A percentile compares a stretch with the other conserved stretches of the same genome.
These are phyloP conservation scores for Micractinium sp. DNA, from an alignment of 139 green algal genomes.

Conservation along the genomic window DNA sequence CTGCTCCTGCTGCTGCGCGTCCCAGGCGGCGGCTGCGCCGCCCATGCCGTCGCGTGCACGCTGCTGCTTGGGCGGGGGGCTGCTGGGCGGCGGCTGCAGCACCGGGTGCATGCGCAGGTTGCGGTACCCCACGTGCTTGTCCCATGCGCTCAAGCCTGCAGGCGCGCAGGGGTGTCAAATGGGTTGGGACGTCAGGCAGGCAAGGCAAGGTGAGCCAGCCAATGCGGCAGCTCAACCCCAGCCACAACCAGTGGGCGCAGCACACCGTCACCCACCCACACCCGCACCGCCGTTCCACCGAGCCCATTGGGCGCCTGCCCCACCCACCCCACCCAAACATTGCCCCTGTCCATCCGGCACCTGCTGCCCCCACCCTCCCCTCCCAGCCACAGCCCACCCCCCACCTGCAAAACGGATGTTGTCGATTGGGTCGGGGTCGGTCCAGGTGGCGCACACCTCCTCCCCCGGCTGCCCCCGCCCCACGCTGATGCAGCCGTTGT, in stretches of 20 bases:
- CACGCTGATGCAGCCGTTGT: slow-evolving; percentile 59
- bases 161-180: background rate
- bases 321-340: no score
- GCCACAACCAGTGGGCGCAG: no score
- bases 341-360: no score
- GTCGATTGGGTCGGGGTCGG: slow-evolving; percentile 53
- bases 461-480: slow-evolving; percentile 56
- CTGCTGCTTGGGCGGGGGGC: slow-evolving; percentile 19
- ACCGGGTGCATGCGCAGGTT: slow-evolving; percentile 60
- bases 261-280: no score
- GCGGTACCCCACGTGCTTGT: slow-evolving; percentile 83
- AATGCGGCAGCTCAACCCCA: background rate
- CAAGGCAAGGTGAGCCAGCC: background rate
- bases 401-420: slow-evolving; percentile 35
- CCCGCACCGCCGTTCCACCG: no score
- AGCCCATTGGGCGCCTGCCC: no score
- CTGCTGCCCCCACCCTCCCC: background rate
- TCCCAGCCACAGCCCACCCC: background rate
- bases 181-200: background rate
- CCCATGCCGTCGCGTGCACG: background rate
- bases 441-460: slow-evolving; percentile 54
- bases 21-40: background rate
- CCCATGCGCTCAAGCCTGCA: slow-evolving; percentile 85
- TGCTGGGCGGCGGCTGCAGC: slow-evolving; percentile 16
- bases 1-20: background rate